phyloP scores from a whole-genome alignment of 23 red algal genomes.

The Gracilaria gracilis region DNA sequence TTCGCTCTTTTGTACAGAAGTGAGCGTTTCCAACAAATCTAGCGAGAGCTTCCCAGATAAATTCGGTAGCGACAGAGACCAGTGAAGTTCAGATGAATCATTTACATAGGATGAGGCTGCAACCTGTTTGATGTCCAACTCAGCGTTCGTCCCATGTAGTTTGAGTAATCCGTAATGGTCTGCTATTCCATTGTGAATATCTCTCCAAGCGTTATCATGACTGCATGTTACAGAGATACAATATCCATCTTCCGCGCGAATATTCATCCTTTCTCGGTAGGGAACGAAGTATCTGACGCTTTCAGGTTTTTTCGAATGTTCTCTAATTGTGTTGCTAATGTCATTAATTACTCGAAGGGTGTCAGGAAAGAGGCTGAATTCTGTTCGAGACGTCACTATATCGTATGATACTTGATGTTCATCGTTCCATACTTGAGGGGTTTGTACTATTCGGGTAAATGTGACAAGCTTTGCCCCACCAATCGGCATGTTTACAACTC shows the following conservation, averaged over 20 bases:
- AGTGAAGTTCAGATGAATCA: slow-evolving; percentile 28
- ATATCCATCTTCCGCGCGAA: slow-evolving; percentile 60
- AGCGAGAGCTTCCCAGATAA: slow-evolving; percentile 11
- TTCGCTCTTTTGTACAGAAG: slow-evolving; percentile 6
- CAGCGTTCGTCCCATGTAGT: slow-evolving; percentile 24
- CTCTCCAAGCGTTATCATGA: slow-evolving; percentile 68
- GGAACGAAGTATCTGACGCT: slow-evolving; percentile 58
- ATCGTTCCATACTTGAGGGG: slow-evolving; percentile 59
- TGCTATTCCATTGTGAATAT: slow-evolving; percentile 22
- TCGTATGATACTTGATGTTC: slow-evolving; percentile 46
- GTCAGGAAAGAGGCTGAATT: slow-evolving; percentile 50
- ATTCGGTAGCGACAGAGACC: slow-evolving; percentile 58
- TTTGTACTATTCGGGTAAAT: slow-evolving; percentile 33
- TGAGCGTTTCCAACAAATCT: neutral
- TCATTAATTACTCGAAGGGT: slow-evolving; percentile 49
- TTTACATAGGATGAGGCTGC: slow-evolving; percentile 28
- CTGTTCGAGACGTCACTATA: slow-evolving; percentile 8
- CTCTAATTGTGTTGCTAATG: slow-evolving; percentile 8
- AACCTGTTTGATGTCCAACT: slow-evolving; percentile 39
- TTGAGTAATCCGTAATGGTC: slow-evolving; percentile 53
- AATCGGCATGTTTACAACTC: slow-evolving; percentile 42
- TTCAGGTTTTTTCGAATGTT: slow-evolving; percentile 38
- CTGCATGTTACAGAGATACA: slow-evolving; percentile 45
- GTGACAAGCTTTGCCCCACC: slow-evolving; percentile 21
- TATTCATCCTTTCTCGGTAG: slow-evolving; percentile 36